Base-by-base conservation (phyloP, 2,329 filamentous ascomycete species). In the Plenodomus lindquistii region DNA sequence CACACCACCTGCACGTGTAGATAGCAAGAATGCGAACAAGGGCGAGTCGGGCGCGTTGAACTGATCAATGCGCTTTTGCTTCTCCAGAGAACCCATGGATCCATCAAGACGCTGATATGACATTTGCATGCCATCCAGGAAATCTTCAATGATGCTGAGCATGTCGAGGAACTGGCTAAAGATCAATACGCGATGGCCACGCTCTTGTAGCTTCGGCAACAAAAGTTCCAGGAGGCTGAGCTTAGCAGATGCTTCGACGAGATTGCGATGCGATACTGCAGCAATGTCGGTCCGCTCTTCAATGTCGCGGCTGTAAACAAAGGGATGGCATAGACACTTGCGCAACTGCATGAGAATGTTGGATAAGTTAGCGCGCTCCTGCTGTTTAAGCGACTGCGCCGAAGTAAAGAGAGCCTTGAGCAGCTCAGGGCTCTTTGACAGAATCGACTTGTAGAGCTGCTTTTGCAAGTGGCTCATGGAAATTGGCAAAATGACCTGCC, bases 261-360 rank as follows among this genome's bases (percentile, higher is more conserved):
- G 79, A 63, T 96, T 96, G 20, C 85, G 84, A 65, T 92, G 85
- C 36, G 88, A 81, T 3, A 85, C 78, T 6, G 77, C 76, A 1
- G 81, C 71, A 45, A 86, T 79, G 1, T 85, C 77, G 1, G 81
- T 82, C 40, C 85, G 84, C 70, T 99, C 94, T 73, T 99, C 95
- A 48, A 99, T 94, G 18, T 88, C 86, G 35, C 84, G 80, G 63
- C 86, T 97, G 77, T 97, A 99, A 41, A 97, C 85, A 67, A 97
- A 99, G 0, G 95, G 94, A 72, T 99, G 95, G 57, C 93, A 97
- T 2, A 99, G 79, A 57, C 91, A 96, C 70, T 97, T 97, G 16
- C 94, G 85, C 16, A 99, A 80, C 70, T 99, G 94, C 83, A 97
- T 91, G 37, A 99, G 74, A 34, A 99, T 96, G 62, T 99, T 99